phyloP scores from a whole-genome alignment of 2,329 filamentous ascomycete species.

The Penicillium brasilianum region DNA sequence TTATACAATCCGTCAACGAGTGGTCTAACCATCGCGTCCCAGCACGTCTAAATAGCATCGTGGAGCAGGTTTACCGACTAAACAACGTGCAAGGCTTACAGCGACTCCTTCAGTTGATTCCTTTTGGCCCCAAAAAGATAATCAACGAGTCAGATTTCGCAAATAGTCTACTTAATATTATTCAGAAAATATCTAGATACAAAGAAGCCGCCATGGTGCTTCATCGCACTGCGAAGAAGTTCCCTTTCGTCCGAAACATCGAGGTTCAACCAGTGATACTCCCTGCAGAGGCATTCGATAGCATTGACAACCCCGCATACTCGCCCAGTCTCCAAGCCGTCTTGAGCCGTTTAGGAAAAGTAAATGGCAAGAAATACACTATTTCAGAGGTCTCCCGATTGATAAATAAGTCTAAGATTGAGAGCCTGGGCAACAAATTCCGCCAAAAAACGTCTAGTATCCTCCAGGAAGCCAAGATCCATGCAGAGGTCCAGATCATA shows the following conservation, averaged over 20 bases:
- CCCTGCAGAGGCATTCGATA: slow-evolving; percentile 33
- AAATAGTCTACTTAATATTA: slow-evolving; percentile 37
- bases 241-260: slow-evolving; percentile 36
- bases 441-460: background rate
- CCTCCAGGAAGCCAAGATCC: slow-evolving; percentile 17
- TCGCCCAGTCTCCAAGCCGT: slow-evolving; percentile 4
- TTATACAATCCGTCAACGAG: slow-evolving; percentile 29
- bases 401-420: background rate
- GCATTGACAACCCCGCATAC: slow-evolving; percentile 7
- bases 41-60: slow-evolving; percentile 30
- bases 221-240: slow-evolving; percentile 38
- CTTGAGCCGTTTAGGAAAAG: slow-evolving; percentile 8
- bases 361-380: slow-evolving; percentile 11
- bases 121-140: slow-evolving; percentile 16
- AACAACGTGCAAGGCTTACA: slow-evolving; percentile 20
- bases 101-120: slow-evolving; percentile 28
- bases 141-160: slow-evolving; percentile 21
- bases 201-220: slow-evolving; percentile 42
- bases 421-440: background rate
- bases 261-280: slow-evolving; percentile 38
- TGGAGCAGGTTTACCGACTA: slow-evolving; percentile 36
- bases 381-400: slow-evolving; percentile 2
- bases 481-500: slow-evolving; percentile 32
- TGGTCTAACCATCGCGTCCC: slow-evolving; percentile 35
- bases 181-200: slow-evolving; percentile 48